A percentile compares a stretch with the other conserved stretches of the same genome.
phyloP scores from a whole-genome alignment of 2,329 filamentous ascomycete genomes.

The Aspergillus neoniger region DNA sequence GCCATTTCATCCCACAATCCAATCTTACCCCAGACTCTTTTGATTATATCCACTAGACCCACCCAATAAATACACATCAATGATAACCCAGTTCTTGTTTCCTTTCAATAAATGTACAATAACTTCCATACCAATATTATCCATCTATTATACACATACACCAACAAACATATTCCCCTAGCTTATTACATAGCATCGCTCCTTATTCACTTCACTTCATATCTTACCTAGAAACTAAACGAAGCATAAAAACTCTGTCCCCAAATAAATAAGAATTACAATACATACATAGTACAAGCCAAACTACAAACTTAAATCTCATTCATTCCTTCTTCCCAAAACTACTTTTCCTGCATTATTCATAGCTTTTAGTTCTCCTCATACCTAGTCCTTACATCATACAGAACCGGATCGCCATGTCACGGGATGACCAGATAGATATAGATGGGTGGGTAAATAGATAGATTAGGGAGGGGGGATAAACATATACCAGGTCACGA shows the following conservation, averaged over 20 bases:
- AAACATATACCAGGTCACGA: background rate
- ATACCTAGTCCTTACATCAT: background rate
- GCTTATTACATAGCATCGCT: no score
- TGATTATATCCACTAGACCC: background rate
- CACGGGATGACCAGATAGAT: background rate
- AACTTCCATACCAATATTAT: background rate
- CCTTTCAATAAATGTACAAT: background rate
- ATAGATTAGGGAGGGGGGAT: no score
- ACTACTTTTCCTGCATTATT: background rate
- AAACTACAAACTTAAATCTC: no score
- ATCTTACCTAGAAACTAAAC: no score
- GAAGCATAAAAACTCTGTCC: background rate
- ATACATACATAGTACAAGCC: no score
- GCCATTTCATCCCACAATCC: background rate
- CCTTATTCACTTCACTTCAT: no score
- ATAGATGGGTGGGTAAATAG: background rate
- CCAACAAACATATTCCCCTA: background rate
- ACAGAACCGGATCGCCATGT: slow-evolving; percentile 1
- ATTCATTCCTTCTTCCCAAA: background rate
- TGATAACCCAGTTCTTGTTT: background rate
- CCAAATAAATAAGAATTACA: background rate
- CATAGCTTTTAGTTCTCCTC: background rate
- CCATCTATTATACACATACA: background rate
- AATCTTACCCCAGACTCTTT: background rate
- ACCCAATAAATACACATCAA: background rate